These are phyloP conservation scores for Yamadazyma siamensis DNA, from an alignment of 1,139 yeast genomes.

Conservation along the genomic window DNA sequence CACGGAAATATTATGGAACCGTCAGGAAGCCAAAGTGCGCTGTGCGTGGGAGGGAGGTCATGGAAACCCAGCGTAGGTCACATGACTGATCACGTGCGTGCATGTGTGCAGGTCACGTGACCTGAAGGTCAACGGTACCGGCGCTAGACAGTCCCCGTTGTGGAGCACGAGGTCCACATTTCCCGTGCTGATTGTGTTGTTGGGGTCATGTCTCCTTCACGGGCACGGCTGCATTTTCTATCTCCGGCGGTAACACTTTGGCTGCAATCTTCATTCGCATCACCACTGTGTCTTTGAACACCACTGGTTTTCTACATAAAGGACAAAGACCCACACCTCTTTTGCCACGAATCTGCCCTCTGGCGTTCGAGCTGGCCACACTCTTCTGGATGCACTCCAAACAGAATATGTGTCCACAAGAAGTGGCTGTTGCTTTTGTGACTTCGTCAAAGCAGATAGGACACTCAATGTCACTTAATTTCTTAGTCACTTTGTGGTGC, in stretches of 20 bases:
- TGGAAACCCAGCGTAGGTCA: too few relatives aligned
- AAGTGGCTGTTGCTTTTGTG: slow-evolving; percentile 37
- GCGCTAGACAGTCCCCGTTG: too few relatives aligned
- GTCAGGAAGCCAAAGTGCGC: too few relatives aligned
- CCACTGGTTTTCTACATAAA: slow-evolving; percentile 38
- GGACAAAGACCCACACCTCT: slow-evolving; percentile 46
- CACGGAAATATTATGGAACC: too few relatives aligned
- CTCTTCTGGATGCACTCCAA: slow-evolving; percentile 44
- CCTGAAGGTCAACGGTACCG: too few relatives aligned
- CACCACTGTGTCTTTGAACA: slow-evolving; percentile 39
- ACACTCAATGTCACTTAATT: slow-evolving; percentile 37
- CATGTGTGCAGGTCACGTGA: too few relatives aligned
- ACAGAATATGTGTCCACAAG: slow-evolving; percentile 47
- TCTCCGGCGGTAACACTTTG: slow-evolving; percentile 11
- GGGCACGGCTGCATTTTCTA: too few relatives aligned
- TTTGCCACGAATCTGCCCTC: slow-evolving; percentile 36
- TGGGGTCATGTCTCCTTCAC: too few relatives aligned
- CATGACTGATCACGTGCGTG: too few relatives aligned
- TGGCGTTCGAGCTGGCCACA: slow-evolving; percentile 38
- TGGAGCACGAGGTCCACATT: too few relatives aligned
- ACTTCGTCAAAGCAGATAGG: slow-evolving; percentile 48
- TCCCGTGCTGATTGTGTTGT: too few relatives aligned
- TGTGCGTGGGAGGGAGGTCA: too few relatives aligned
- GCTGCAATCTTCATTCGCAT: slow-evolving; percentile 25
- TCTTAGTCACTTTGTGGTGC: slow-evolving; percentile 21